Base-by-base conservation (phyloP, 768 basidiomycete species). In the Clitopilus passeckerianus region DNA sequence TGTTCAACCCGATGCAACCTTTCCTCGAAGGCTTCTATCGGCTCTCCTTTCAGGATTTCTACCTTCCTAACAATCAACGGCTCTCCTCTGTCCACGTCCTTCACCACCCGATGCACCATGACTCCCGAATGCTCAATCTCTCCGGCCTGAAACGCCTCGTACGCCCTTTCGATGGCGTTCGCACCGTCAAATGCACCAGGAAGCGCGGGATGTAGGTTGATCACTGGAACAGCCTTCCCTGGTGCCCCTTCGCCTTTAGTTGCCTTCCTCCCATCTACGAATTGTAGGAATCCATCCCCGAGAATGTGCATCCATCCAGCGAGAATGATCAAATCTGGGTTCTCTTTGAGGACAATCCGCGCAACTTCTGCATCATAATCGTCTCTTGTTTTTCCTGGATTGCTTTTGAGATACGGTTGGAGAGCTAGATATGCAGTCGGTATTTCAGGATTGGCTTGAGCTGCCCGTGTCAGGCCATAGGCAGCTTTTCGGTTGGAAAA, bases 251-350 rank as follows among this genome's bases (percentile, higher is more conserved):
- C 76, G 7, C 72, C 77, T 1, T 71, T 71, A 34, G 74, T 65
- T 0, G 64, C 64, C 56, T 70, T 70, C 16, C 72, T 66, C 6
- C 82, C 82, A 53, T 80, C 76, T 55, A 92, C 70, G 33, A 85
- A 77, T 18, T 91, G 83, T 60, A 98, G 72, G 71, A 98, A 98
- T 0, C 75, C 76, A 56, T 91, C 87, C 59, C 88, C 86, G 60
- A 98, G 80, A 66, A 98, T 92, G 67, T 98, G 95, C 96, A 99
- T 98, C 93, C 94, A 99, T 0, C 97, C 97, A 0, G 96, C 97
- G n/a, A 98, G 80, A 6, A 98, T 91, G 53, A 98, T 83, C 23
- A 96, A 70, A 72, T 98, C 92, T 0, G 96, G 96, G 33, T 75
- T 73, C 18, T 77, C 82, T 23, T 73, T 68, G 5, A 90, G 67